phyloP scores from a whole-genome alignment of 768 basidiomycete species.

The Tricholoma sp. region DNA sequence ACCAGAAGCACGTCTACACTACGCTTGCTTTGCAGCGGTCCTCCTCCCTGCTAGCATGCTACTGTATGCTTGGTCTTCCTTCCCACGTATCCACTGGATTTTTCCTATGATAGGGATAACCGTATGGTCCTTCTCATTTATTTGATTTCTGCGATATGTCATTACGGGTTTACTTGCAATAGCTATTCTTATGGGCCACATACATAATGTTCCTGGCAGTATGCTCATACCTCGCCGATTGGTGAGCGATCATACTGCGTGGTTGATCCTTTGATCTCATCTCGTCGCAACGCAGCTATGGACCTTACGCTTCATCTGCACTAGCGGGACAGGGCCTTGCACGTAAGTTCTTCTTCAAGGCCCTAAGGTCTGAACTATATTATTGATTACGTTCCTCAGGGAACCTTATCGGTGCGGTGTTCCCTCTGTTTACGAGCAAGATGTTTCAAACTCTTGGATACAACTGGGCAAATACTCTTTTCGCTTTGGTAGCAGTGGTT shows the following conservation, averaged over 20 bases:
- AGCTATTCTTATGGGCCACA: slow-evolving; percentile 43
- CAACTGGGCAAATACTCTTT: too few relatives aligned
- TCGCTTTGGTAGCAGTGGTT: too few relatives aligned
- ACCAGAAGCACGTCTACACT: slow-evolving; percentile 60
- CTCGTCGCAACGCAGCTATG: too few relatives aligned
- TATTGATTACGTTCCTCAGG: not conserved
- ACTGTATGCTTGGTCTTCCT: slow-evolving; percentile 69
- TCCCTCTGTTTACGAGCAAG: too few relatives aligned
- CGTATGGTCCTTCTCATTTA: slow-evolving; percentile 13
- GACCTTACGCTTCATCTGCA: too few relatives aligned
- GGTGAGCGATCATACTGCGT: slow-evolving; percentile 28
- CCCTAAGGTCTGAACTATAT: not conserved
- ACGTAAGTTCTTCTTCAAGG: not conserved
- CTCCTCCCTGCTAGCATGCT: slow-evolving; percentile 60
- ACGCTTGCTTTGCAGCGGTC: slow-evolving; percentile 49
- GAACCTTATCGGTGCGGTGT: too few relatives aligned
- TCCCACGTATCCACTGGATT: slow-evolving; percentile 54
- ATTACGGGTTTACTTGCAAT: not conserved
- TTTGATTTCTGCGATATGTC: too few relatives aligned
- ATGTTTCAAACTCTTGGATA: too few relatives aligned
- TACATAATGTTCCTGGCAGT: slow-evolving; percentile 56
- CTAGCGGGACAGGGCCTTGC: too few relatives aligned
- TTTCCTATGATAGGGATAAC: slow-evolving; percentile 50
- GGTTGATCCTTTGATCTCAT: not conserved
- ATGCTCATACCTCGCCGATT: slow-evolving; percentile 62